Evolutionary conservation across 106 monocot genomes (phyloP), one percentile per base, ranked within the genome.

Genomic region (Allium sativum): DNA sequence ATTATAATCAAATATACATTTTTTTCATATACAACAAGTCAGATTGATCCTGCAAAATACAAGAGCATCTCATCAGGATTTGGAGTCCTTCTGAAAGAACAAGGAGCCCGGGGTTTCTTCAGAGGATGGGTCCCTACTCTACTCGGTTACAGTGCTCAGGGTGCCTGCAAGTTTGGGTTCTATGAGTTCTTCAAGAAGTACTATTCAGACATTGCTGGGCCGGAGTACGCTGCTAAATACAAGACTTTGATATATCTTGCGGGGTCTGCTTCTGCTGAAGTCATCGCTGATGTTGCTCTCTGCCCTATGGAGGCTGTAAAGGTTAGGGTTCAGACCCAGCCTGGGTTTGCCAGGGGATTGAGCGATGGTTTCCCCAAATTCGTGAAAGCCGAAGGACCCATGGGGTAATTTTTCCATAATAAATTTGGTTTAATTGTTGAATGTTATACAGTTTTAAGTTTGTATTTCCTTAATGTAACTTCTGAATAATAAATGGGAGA

Each of bases 161-260:
- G 89, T 41, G 81, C 81, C 40, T 84, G 69, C 84, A 89, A 89
- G 68, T 82, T 66, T 64, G 89, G 89, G 9, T 81, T 89, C 53
- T 89, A 89, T 50, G 89, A 89, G 61, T 89, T 74, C 70, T 89
- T 89, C 76, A 89, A 89, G 76, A 85, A 84, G 48, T 77, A 72
- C 40, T 89, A 84, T 56, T 76, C 84, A 3, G 89, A 89, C 65
- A 69, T 85, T 45, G 78, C 79, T 40, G 84, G 81, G 9, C 78
- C 81, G 12, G 78, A 81, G 52, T 62, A 81, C 48, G 85, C 85
- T 4, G 58, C 72, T 2, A 81, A 78, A 51, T 86, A 75, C 45
- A 84, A 82, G 70, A 84, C 81, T 8, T 16, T 81, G 18, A 74
- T 85, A 10, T 84, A 81, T 44, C 78, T 89, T 62, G 82, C 80